Percentiles rank a stretch among this genome's conserved stretches.
phyloP scores from a whole-genome alignment of 768 basidiomycete genomes.

The Candolleomyces efflorescens region DNA sequence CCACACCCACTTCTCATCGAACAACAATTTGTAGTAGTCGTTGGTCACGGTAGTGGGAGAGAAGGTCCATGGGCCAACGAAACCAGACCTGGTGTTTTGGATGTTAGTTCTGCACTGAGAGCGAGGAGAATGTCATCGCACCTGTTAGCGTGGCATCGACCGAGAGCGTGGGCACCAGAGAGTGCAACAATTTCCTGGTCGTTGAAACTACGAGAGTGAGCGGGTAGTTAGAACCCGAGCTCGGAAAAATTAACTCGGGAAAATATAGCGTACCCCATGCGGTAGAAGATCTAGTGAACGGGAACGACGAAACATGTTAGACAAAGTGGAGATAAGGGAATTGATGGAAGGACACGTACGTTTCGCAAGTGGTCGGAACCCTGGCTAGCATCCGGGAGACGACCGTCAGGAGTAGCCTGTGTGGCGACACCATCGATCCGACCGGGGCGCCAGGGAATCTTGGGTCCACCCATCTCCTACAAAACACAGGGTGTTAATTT shows the following conservation, averaged over 20 bases:
- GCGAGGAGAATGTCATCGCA: slow-evolving; percentile 21
- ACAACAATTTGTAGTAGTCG: slow-evolving; percentile 81
- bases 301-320: background rate
- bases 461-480: slow-evolving; percentile 89
- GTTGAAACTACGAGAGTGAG: slow-evolving; percentile 54
- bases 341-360: slow-evolving; percentile 33
- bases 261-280: slow-evolving; percentile 60
- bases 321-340: slow-evolving; percentile 2
- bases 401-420: slow-evolving; percentile 80
- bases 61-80: slow-evolving; percentile 94
- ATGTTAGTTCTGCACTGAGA: background rate
- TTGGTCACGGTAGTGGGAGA: slow-evolving; percentile 86
- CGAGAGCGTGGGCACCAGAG: slow-evolving; percentile 91
- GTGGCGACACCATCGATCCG: slow-evolving; percentile 80
- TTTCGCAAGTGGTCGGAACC: slow-evolving; percentile 82
- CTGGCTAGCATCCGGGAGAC: slow-evolving; percentile 83
- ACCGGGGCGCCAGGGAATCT: slow-evolving; percentile 91
- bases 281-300: slow-evolving; percentile 66
- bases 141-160: slow-evolving; percentile 88
- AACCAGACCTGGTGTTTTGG: slow-evolving; percentile 55
- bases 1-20: slow-evolving; percentile 88
- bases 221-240: slow-evolving; percentile 1
- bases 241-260: background rate
- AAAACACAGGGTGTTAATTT: background rate
- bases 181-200: slow-evolving; percentile 98